These are phyloP conservation scores for Cenchrus purpureus DNA, from an alignment of 176 grass and related monocot species.

Conservation along the genomic window DNA sequence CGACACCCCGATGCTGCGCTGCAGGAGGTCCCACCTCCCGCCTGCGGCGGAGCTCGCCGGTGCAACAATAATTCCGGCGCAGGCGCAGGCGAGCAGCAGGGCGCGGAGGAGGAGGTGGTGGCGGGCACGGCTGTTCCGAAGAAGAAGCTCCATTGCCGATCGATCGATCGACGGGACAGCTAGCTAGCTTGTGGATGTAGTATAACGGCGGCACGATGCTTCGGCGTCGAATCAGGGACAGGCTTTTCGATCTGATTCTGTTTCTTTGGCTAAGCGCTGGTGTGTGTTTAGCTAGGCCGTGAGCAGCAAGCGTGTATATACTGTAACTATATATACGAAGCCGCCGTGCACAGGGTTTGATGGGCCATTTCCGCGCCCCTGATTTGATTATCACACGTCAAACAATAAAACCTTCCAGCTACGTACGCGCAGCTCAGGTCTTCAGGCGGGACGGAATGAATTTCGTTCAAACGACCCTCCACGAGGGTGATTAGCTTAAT, in stretches of 20 bases:
- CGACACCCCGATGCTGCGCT: slow-evolving; percentile 73
- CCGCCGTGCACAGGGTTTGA: neutral
- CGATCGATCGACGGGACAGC: neutral
- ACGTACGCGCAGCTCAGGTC: too few species aligned
- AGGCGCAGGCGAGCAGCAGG: slow-evolving; percentile 8
- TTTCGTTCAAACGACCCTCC: too few species aligned
- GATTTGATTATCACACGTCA: too few species aligned
- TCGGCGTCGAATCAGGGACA: neutral
- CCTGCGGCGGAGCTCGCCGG: slow-evolving; percentile 31
- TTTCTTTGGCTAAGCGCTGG: neutral
- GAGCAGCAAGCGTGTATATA: neutral
- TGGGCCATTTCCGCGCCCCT: neutral
- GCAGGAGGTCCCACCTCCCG: slow-evolving; percentile 73
- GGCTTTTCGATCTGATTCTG: neutral
- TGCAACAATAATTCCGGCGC: neutral
- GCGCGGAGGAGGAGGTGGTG: neutral
- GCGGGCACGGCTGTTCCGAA: neutral
- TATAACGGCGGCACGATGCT: neutral
- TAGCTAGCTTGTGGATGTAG: neutral
- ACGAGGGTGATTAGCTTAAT: too few species aligned
- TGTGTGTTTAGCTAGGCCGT: neutral
- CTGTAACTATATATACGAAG: neutral
- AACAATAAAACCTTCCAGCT: too few species aligned
- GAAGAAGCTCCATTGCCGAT: slow-evolving; percentile 28
- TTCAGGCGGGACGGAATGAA: too few species aligned